Percentiles rank a stretch among this genome's conserved stretches.
Evolutionary conservation across 2,329 filamentous ascomycete genomes (phyloP).

Genomic region (Uncinocarpus reesii): DNA sequence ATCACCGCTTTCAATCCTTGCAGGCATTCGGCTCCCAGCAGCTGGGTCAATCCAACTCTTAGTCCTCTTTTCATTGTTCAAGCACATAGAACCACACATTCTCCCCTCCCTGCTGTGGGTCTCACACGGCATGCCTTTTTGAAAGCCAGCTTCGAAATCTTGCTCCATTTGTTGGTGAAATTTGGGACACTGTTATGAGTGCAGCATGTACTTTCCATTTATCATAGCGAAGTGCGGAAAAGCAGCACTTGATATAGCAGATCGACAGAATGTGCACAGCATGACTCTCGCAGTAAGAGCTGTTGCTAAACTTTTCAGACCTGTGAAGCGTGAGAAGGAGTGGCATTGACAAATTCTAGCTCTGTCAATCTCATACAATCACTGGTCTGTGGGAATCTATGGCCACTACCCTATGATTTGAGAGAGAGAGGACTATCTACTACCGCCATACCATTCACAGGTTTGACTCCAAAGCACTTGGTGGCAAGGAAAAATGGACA

Average conservation of each 20-base stretch:
- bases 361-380: constrained; percentile 37
- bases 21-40: no score
- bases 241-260: constrained; percentile 23
- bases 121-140: constrained; percentile 36
- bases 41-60: no score
- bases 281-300: constrained; percentile 29
- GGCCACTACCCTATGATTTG: constrained; percentile 34
- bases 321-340: constrained; percentile 25
- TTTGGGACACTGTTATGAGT: constrained; percentile 33
- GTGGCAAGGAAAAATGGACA: constrained; percentile 32
- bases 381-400: constrained; percentile 31
- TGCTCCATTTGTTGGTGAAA: constrained; percentile 24
- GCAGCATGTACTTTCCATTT: constrained; percentile 43
- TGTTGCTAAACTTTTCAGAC: constrained; percentile 29
- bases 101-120: constrained; percentile 34
- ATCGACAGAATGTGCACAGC: constrained; percentile 25
- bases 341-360: constrained; percentile 35
- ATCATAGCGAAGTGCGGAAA: constrained; percentile 40
- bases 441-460: constrained; percentile 32
- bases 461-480: constrained; percentile 28
- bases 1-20: no score
- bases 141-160: constrained; percentile 36
- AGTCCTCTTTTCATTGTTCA: no score
- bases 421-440: constrained; percentile 26
- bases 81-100: no score